Conservation (phyloP, 257 asterid genomes). For the Scutellaria barbata region DNA sequence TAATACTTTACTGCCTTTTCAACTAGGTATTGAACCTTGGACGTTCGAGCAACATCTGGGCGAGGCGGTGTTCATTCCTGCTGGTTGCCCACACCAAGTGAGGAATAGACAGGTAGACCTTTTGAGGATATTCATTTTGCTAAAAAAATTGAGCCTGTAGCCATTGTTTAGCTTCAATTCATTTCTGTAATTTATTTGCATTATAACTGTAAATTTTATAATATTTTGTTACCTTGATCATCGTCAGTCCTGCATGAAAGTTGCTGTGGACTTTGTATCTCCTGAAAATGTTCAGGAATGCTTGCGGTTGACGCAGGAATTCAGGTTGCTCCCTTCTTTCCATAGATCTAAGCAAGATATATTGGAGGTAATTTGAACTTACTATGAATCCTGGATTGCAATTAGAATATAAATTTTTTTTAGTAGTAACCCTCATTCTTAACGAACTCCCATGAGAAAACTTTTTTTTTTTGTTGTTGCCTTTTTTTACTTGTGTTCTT, state of each 20-base stretch:
- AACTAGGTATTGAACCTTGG: constrained; percentile 83
- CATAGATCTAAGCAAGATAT: constrained; percentile 77
- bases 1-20: not conserved
- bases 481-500: too few species aligned
- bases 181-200: not conserved
- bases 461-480: too few species aligned
- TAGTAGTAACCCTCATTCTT: too few species aligned
- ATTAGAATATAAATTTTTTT: too few species aligned
- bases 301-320: constrained; percentile 62
- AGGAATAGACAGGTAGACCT: constrained; percentile 66
- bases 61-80: constrained; percentile 89
- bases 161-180: not conserved
- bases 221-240: constrained; percentile 4
- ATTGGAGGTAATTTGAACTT: constrained; percentile 58
- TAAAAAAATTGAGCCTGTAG: not conserved
- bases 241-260: constrained; percentile 74
- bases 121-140: not conserved
- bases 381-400: constrained; percentile 3
- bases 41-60: constrained; percentile 84
- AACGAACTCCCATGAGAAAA: too few species aligned
- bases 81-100: constrained; percentile 94
- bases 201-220: constrained; percentile 7
- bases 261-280: constrained; percentile 80
- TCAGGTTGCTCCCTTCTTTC: constrained; percentile 61
- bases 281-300: constrained; percentile 77